Evolutionary conservation across 352 stramenopile species (phyloP), one percentile per base, ranked within the genome.

Genomic region (Ochromonadaceae sp.): DNA sequence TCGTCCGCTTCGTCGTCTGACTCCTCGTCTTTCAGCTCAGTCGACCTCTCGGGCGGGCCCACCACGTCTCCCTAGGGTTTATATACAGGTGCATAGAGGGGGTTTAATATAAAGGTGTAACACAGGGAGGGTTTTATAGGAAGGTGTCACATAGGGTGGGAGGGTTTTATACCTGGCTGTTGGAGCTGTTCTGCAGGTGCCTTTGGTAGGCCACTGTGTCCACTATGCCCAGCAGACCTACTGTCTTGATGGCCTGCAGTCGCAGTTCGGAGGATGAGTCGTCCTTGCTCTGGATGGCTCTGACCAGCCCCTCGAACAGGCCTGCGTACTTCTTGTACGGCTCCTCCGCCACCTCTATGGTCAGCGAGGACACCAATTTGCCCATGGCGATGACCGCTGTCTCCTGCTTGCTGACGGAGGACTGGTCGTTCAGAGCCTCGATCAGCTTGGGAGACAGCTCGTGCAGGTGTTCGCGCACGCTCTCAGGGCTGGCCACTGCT

Each of bases 241-340:
- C 15, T 2, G 55, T 67, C 41, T 59, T 87, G 10, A 71, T 53
- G 7, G 56, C 39, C 32, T 65, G 56, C 2, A 52, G 7, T 17
- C 56, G 36, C n/a, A 52, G 17, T 10, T 50, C 38, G 41, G 26
- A 12, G 14, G 36, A 34, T 15, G 5, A 7, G 15, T 50, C 32
- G 2, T 52, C 56, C 17, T n/a, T 1, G 25, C 15, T 7, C 41
- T 63, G 55, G 2, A 28, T 28, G 25, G 55, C 55, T 34, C 22
- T 2, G 7, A 63, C 55, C 10, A 63, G 22, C 14, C 55, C 38
- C 41, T 63, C 55, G 30, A 63, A 63, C 1, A 63, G 38, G 34
- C 35, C 34, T n/a, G 10, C 12, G 41, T 63, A 63, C 36, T 35
- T 30, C 22, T 47, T 50, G 38, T 50, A 63, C 26, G 55, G 55